Evolutionary conservation across 768 basidiomycete genomes (phyloP), one percentile per base, ranked within the genome.

Genomic region (Russula olivacea): DNA sequence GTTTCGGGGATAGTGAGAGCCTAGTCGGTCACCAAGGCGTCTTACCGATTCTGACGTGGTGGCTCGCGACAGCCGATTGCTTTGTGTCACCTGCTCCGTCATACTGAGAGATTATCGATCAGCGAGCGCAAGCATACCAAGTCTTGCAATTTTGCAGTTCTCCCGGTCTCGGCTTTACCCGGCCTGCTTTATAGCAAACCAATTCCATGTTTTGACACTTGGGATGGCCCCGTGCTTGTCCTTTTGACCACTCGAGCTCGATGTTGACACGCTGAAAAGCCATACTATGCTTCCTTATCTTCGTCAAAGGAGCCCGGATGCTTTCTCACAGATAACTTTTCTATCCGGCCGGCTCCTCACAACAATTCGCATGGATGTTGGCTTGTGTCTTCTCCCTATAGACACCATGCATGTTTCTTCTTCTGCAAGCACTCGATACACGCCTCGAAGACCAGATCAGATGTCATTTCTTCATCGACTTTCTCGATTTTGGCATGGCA

Each of bases 221-320:
- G 19, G 25, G 25, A 36, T 43, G 41, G 10, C 8, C 40, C 40
- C 49, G 40, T 62, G 48, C 19, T 57, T 12, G 49, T 34, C 61
- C 61, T 57, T 57, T 55, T 51, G 61, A 57, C 55, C 14, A 21
- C 48, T 40, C n/a, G 6, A 34, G 10, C 48, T 32, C 36, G 23
- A 43, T 50, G 28, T 34, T 21, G 38, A 30, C 17, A 38, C 34
- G 36, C 45, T 47, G 41, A 48, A 48, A 61, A 1, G 32, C 19
- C 11, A 47, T 15, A 21, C 36, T 38, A 19, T 38, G 15, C 32
- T 40, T 28, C 50, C 25, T 47, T 58, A 23, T 58, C n/a, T 23
- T 45, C 3, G 3, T 17, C 11, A 9, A 30, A 23, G 30, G 21
- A n/a, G 30, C 30, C 43, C 41, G 6, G 14, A n/a, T 32, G 30